A percentile compares a stretch with the other conserved stretches of the same genome.
These are phyloP conservation scores for Artemisia argyi DNA, from an alignment of 129 eudicot species.

Conservation along the genomic window DNA sequence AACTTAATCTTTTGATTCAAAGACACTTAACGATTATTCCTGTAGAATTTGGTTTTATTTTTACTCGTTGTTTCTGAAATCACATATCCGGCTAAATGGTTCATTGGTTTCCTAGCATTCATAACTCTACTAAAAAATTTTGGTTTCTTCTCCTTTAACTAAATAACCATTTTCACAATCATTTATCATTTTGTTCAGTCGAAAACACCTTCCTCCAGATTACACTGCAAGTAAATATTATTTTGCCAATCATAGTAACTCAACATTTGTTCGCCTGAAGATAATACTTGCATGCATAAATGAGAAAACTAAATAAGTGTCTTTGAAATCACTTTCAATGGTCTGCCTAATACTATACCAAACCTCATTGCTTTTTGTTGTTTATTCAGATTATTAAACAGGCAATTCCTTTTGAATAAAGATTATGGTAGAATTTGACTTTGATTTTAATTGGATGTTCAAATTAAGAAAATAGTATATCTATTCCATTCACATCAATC, in stretches of 20 bases:
- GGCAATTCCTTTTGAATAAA: slow-evolving; percentile 13
- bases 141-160: too few relatives aligned
- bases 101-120: too few relatives aligned
- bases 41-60: too few relatives aligned
- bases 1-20: too few relatives aligned
- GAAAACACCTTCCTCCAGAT: not conserved
- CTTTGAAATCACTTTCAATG: slow-evolving; percentile 23
- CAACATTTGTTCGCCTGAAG: not conserved
- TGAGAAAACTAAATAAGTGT: not conserved
- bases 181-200: too few relatives aligned
- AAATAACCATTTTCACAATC: too few relatives aligned
- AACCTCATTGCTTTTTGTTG: slow-evolving; percentile 15
- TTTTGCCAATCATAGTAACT: too few relatives aligned
- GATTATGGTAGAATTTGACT: slow-evolving; percentile 8
- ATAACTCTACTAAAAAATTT: too few relatives aligned
- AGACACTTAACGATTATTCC: too few relatives aligned
- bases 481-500: slow-evolving; percentile 17
- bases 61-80: too few relatives aligned
- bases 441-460: slow-evolving; percentile 19
- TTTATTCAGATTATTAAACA: slow-evolving; percentile 12
- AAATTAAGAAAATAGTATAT: not conserved
- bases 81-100: too few relatives aligned
- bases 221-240: not conserved
- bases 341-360: slow-evolving; percentile 25
- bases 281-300: not conserved